Evolutionary conservation across 75 land plant genomes (phyloP).

Genomic region (Sequoia sempervirens): DNA sequence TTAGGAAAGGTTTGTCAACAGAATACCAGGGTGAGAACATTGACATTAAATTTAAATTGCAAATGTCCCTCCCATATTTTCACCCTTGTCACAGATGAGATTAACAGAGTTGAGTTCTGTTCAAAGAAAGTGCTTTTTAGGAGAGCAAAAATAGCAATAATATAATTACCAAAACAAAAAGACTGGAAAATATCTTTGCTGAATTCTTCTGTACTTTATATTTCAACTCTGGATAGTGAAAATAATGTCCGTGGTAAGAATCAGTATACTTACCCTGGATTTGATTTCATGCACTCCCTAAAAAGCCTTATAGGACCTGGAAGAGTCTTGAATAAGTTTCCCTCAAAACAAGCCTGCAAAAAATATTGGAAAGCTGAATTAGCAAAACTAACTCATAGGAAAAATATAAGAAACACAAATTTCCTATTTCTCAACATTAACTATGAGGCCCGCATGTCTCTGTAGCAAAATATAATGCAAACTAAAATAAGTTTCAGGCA

Average conservation of each 20-base stretch:
- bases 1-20: not conserved
- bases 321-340: slow-evolving; percentile 67
- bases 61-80: not conserved
- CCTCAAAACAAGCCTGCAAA: slow-evolving; percentile 66
- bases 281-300: slow-evolving; percentile 64
- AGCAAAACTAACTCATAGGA: not conserved
- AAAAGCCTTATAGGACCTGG: slow-evolving; percentile 72
- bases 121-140: not conserved
- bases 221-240: not conserved
- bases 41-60: not conserved
- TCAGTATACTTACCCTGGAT: slow-evolving; percentile 40
- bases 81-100: not conserved
- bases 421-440: not conserved
- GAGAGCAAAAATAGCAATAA: not conserved
- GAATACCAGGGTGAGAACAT: not conserved
- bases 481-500: not conserved
- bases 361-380: not conserved
- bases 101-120: not conserved
- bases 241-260: not conserved
- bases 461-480: not conserved
- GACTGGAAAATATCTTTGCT: not conserved
- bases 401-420: not conserved
- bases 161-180: not conserved
- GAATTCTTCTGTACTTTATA: not conserved
- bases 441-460: not conserved